Evolutionary conservation across 192 early-diverging fungal genomes (phyloP).

Genomic region (Gamsiella multidivaricata): DNA sequence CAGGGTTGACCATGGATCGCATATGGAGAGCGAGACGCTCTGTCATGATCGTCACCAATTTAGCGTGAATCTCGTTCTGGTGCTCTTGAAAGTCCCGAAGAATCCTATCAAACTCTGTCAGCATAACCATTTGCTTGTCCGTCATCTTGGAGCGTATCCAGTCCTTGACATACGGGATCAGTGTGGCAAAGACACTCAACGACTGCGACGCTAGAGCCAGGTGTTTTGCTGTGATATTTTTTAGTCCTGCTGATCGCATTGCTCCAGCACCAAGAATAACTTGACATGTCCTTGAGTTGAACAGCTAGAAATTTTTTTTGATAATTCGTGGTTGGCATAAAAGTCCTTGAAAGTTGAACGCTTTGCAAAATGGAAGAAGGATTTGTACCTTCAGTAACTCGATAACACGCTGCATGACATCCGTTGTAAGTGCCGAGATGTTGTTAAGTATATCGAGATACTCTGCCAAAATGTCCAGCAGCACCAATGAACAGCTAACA

Average conservation of each 20-base stretch:
- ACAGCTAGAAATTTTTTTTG: constrained; percentile 82
- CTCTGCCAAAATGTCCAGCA: constrained; percentile 93
- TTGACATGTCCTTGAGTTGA: constrained; percentile 96
- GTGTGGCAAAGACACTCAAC: constrained; percentile 84
- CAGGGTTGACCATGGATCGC: constrained; percentile 70
- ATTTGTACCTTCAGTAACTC: constrained; percentile 82
- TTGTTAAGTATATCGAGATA: constrained; percentile 88
- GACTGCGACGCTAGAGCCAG: constrained; percentile 96
- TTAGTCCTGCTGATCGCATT: constrained; percentile 94
- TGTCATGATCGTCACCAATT: constrained; percentile 95
- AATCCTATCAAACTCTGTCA: constrained; percentile 92
- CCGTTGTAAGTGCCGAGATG: constrained; percentile 81
- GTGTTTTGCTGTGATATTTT: constrained; percentile 97
- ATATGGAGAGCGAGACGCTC: constrained; percentile 85
- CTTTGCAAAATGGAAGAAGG: neutral
- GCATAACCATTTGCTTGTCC: constrained; percentile 80
- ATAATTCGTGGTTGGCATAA: too few species aligned
- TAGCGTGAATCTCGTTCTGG: constrained; percentile 89
- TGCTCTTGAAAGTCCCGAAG: constrained; percentile 87
- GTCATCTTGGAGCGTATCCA: constrained; percentile 79
- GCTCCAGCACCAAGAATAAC: constrained; percentile 98
- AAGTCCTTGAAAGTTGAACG: neutral
- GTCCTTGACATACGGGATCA: constrained; percentile 86
- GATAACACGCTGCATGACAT: constrained; percentile 88
- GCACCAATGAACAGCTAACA: constrained; percentile 87